These are phyloP conservation scores for Neurospora discreta DNA, from an alignment of 495 filamentous ascomycete species.

Conservation along the genomic window DNA sequence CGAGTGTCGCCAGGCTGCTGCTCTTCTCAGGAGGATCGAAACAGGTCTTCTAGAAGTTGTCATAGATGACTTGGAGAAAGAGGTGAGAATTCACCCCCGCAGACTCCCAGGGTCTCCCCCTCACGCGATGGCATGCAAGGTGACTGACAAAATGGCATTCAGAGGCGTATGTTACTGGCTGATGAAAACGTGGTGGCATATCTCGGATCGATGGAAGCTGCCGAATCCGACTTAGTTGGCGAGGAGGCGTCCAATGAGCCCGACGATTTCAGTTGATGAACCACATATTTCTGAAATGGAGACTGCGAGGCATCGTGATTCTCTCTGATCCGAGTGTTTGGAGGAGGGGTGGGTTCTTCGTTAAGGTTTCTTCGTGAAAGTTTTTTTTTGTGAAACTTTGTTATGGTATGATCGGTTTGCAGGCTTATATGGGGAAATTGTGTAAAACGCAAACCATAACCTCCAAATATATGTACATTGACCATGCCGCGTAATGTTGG, in stretches of 20 bases:
- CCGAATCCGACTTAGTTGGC: slow-evolving; percentile 22
- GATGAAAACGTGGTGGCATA: slow-evolving; percentile 32
- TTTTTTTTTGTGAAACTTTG: background rate
- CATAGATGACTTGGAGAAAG: slow-evolving; percentile 41
- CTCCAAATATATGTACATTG: background rate
- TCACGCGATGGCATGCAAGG: background rate
- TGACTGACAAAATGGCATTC: slow-evolving; percentile 16
- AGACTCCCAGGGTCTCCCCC: background rate
- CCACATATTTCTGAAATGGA: background rate
- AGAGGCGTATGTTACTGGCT: slow-evolving; percentile 26
- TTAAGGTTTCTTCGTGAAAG: background rate
- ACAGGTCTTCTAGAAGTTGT: slow-evolving; percentile 42
- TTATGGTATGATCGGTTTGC: background rate
- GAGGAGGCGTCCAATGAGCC: slow-evolving; percentile 31
- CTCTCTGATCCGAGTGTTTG: background rate
- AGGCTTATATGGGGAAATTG: background rate
- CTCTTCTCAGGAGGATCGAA: slow-evolving; percentile 47
- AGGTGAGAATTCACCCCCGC: slow-evolving; percentile 40
- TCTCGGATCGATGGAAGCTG: slow-evolving; percentile 30
- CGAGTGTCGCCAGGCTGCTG: slow-evolving; percentile 27
- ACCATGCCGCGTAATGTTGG: background rate
- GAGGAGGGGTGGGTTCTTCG: background rate
- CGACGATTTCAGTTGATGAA: slow-evolving; percentile 34
- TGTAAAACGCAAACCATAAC: background rate
- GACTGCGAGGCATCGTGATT: background rate